Percentiles rank a stretch among this genome's conserved stretches.
These are phyloP conservation scores for Trichoderma harzianum DNA, from an alignment of 2,329 filamentous ascomycete species.

Conservation along the genomic window DNA sequence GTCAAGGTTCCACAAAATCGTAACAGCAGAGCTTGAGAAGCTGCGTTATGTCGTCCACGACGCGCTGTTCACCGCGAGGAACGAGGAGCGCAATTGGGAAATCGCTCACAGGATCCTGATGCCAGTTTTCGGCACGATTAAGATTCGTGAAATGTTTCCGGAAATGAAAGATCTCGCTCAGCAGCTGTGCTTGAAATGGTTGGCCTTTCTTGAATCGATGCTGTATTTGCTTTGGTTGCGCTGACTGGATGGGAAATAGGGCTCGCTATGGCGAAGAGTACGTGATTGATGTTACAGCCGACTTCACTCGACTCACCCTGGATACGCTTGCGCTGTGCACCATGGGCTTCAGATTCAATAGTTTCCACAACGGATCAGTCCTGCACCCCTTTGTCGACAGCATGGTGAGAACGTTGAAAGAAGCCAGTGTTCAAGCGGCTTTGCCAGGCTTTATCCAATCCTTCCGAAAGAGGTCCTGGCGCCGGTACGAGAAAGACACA, in stretches of 20 bases:
- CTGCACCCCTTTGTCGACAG: slow-evolving; percentile 23
- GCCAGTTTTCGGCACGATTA: slow-evolving; percentile 13
- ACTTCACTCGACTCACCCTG: slow-evolving; percentile 60
- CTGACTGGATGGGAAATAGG: slow-evolving; percentile 14
- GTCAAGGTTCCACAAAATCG: slow-evolving; percentile 6
- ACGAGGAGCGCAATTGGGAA: slow-evolving; percentile 16
- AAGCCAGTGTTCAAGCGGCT: neutral
- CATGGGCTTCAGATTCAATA: slow-evolving; percentile 60
- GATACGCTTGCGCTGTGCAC: slow-evolving; percentile 60
- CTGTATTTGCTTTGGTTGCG: neutral
- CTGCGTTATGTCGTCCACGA: slow-evolving; percentile 14
- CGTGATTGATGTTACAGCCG: slow-evolving; percentile 51
- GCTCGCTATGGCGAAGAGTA: slow-evolving; percentile 37
- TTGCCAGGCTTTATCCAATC: slow-evolving; percentile 9
- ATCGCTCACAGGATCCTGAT: slow-evolving; percentile 15
- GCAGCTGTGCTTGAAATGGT: slow-evolving; percentile 18
- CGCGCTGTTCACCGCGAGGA: slow-evolving; percentile 11
- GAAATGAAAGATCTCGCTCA: slow-evolving; percentile 11
- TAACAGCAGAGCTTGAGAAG: slow-evolving; percentile 5
- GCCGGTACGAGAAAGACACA: slow-evolving; percentile 3
- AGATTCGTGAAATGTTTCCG: slow-evolving; percentile 13
- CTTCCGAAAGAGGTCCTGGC: slow-evolving; percentile 1
- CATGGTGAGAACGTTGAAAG: slow-evolving; percentile 12
- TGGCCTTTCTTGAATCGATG: neutral
- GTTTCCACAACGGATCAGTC: slow-evolving; percentile 45